Evolutionary conservation across 2,329 filamentous ascomycete genomes (phyloP).

Genomic region (Pseudocercospora cruenta): DNA sequence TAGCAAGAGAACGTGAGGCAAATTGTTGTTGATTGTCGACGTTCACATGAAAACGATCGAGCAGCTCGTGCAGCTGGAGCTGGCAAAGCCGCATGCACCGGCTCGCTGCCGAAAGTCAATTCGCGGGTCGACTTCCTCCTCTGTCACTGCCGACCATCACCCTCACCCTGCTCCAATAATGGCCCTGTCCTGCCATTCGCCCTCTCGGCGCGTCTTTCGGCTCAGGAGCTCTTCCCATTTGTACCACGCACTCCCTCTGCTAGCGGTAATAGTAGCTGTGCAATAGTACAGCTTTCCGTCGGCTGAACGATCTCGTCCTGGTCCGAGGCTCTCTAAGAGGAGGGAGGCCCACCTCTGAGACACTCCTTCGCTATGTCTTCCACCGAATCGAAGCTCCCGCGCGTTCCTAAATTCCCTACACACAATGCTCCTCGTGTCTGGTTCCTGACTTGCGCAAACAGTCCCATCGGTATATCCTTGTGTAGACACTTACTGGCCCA

Average conservation of each 20-base stretch:
- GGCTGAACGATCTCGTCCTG: not conserved
- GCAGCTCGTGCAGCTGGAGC: not conserved
- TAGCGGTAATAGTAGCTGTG: not conserved
- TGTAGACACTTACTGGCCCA: slow-evolving; percentile 82
- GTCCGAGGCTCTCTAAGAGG: not conserved
- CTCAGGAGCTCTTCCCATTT: not conserved
- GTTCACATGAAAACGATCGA: not conserved
- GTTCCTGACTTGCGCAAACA: slow-evolving; percentile 86
- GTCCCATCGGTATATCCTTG: slow-evolving; percentile 80
- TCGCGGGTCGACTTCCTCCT: not conserved
- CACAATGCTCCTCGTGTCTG: slow-evolving; percentile 78
- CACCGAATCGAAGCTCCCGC: slow-evolving; percentile 38
- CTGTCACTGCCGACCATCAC: not conserved
- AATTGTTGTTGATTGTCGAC: not conserved
- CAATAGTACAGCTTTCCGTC: not conserved
- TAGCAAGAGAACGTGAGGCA: not conserved
- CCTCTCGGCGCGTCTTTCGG: not conserved
- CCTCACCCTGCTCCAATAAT: not conserved
- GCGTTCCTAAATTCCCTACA: slow-evolving; percentile 58
- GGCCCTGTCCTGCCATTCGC: not conserved
- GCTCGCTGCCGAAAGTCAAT: not conserved
- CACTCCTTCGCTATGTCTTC: slow-evolving; percentile 23
- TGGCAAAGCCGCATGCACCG: not conserved
- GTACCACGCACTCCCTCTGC: not conserved
- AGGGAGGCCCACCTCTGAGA: not conserved